Base-by-base conservation (phyloP, 2,329 filamentous ascomycete species). In the Fonsecaea pedrosoi region DNA sequence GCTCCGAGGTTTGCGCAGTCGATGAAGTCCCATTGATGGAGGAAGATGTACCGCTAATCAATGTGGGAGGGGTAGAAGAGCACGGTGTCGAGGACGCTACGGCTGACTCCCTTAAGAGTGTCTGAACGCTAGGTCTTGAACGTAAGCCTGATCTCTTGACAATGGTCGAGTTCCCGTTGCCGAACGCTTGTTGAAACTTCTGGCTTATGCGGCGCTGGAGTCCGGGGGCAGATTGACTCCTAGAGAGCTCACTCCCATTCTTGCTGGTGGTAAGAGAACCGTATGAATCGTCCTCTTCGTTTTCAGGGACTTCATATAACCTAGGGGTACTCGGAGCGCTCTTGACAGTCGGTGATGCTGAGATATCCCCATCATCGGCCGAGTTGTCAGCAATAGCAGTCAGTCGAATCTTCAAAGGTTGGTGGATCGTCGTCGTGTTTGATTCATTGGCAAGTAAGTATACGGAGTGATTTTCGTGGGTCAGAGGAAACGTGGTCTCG, bases 71-170 rank as follows among this genome's bases (percentile, higher is more conserved):
- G 8, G 62, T 65, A 10, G 68, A 66, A 15, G 70, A 71, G 34
- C 40, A 54, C 34, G 58, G 64, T 4, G 59, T 54, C 6, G 54
- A 62, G 3, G 37, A 45, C 5, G 50, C 42, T 5, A 40, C 37
- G 10, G 59, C 53, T n/a, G 54, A 55, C 10, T 71, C 70, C 18
- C 32, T 34, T 25, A 62, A 50, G 12, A 70, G 60, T 5, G 70
- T 69, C 32, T 73, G 67, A 37, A 72, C 54, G 59, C 71, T 73
- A 12, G 67, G 71, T 37, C 71, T 67, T 35, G 69, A 65, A 15
- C 68, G 59, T 25, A 70, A 38, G 18, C 70, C 66, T 21, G 70
- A 50, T 50, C 69, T 65, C 32, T 60, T 54, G 30, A 73, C 67
- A n/a, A 72, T 69, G n/a, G 71, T 73, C 45, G 68, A 62, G 42